phyloP scores from a whole-genome alignment of 805 yeast species.

The Ogataea thermomethanolica region DNA sequence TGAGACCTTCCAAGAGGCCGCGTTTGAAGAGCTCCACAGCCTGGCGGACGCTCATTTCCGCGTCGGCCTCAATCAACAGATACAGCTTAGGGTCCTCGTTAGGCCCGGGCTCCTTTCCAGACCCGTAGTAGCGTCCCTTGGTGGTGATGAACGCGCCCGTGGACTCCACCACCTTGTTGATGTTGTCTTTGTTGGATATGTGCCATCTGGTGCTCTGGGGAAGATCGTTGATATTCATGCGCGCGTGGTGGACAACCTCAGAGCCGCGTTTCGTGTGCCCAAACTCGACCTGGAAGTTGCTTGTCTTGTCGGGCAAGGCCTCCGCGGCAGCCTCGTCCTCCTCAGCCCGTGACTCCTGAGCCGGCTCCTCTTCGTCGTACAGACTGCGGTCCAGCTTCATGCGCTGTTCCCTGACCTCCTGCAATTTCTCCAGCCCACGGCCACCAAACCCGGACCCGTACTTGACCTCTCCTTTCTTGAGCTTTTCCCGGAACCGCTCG shows the following conservation, averaged over 20 bases:
- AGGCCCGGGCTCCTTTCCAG: constrained; percentile 51
- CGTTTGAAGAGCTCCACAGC: constrained; percentile 59
- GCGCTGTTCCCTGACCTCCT: constrained; percentile 52
- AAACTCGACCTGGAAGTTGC: constrained; percentile 45
- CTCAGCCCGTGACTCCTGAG: constrained; percentile 26
- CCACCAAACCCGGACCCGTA: constrained; percentile 87
- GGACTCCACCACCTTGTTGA: constrained; percentile 61
- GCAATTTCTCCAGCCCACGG: constrained; percentile 78
- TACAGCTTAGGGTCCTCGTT: constrained; percentile 72
- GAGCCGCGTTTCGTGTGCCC: constrained; percentile 43
- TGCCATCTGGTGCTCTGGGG: constrained; percentile 81
- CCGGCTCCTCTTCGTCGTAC: constrained; percentile 36
- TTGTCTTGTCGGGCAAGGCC: constrained; percentile 22
- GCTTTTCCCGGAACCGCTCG: constrained; percentile 51
- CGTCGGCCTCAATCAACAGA: constrained; percentile 71
- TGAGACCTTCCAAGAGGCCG: constrained; percentile 49
- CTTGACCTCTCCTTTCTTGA: constrained; percentile 61
- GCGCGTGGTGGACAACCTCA: constrained; percentile 56
- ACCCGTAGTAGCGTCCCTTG: constrained; percentile 73
- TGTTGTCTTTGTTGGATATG: constrained; percentile 63
- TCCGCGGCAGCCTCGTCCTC: constrained; percentile 12
- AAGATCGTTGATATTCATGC: constrained; percentile 75
- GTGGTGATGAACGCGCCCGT: constrained; percentile 76
- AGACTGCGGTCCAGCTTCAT: constrained; percentile 48
- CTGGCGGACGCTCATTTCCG: constrained; percentile 51